A percentile compares a stretch with the other conserved stretches of the same genome.
These are phyloP conservation scores for Beauveria medogensis DNA, from an alignment of 2,329 filamentous ascomycete species.

Conservation along the genomic window DNA sequence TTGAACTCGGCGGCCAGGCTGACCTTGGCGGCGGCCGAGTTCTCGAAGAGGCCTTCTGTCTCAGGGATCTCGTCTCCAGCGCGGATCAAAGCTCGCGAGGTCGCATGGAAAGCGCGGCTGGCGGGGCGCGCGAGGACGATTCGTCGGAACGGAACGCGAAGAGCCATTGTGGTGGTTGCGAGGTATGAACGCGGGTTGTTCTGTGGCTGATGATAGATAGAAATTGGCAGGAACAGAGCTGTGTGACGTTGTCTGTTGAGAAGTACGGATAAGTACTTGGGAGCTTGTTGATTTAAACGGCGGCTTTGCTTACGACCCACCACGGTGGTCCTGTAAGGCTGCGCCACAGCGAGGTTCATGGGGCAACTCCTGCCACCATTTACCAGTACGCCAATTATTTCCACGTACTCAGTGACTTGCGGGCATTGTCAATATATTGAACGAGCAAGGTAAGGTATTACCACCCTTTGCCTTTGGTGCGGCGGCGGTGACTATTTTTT, in stretches of 20 bases:
- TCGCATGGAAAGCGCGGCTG: constrained; percentile 52
- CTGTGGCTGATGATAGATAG: not conserved
- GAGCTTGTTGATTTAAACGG: not conserved
- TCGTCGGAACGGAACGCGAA: constrained; percentile 28
- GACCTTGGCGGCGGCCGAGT: constrained; percentile 86
- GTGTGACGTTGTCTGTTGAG: not conserved
- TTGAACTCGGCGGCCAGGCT: constrained; percentile 71
- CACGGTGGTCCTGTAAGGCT: too few species aligned
- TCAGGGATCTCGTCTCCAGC: constrained; percentile 73
- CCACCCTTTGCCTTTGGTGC: too few species aligned
- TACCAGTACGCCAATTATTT: too few species aligned
- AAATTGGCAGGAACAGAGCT: not conserved
- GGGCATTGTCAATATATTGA: too few species aligned
- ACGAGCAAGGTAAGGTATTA: too few species aligned
- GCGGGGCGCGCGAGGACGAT: constrained; percentile 23
- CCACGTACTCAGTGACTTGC: too few species aligned
- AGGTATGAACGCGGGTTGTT: not conserved
- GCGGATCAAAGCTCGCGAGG: constrained; percentile 56
- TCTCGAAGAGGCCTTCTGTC: constrained; percentile 70
- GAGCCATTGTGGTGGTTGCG: constrained; percentile 23
- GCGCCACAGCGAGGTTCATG: too few species aligned
- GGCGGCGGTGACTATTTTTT: too few species aligned
- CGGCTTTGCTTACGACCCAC: too few species aligned
- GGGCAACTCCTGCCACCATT: too few species aligned
- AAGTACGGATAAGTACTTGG: not conserved